A percentile compares a stretch with the other conserved stretches of the same genome.
These are phyloP conservation scores for Caloboletus inedulis DNA, from an alignment of 1,284 basidiomycete genomes.

Conservation along the genomic window DNA sequence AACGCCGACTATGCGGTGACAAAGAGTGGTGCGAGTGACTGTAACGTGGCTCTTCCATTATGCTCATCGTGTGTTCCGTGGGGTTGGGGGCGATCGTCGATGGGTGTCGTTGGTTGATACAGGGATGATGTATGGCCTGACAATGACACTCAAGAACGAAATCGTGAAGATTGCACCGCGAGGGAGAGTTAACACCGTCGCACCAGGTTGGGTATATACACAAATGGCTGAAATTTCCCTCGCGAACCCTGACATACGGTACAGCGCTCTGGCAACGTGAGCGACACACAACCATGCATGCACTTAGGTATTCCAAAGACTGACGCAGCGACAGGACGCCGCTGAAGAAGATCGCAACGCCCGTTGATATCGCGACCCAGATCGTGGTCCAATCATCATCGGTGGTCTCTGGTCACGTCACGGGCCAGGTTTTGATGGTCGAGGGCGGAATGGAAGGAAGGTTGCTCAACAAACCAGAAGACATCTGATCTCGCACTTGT, in stretches of 20 bases:
- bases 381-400: slow-evolving; percentile 60
- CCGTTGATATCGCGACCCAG: slow-evolving; percentile 63
- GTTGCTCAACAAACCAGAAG: slow-evolving; percentile 41
- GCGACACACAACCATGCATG: slow-evolving; percentile 20
- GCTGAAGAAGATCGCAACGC: slow-evolving; percentile 64
- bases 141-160: slow-evolving; percentile 70
- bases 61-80: not conserved
- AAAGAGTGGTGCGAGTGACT: slow-evolving; percentile 47
- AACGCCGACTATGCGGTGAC: slow-evolving; percentile 60
- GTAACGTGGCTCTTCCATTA: slow-evolving; percentile 14
- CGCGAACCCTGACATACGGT: slow-evolving; percentile 43
- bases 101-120: not conserved
- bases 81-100: not conserved
- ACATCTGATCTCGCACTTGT: slow-evolving; percentile 19
- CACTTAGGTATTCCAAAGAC: not conserved
- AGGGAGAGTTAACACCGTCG: slow-evolving; percentile 66
- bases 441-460: slow-evolving; percentile 76
- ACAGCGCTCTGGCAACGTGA: slow-evolving; percentile 62
- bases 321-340: slow-evolving; percentile 47
- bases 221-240: slow-evolving; percentile 53
- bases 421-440: slow-evolving; percentile 67
- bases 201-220: slow-evolving; percentile 69
- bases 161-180: slow-evolving; percentile 70
- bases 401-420: slow-evolving; percentile 65
- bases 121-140: slow-evolving; percentile 74